A percentile compares a stretch with the other conserved stretches of the same genome.
Conservation (phyloP, 352 stramenopile genomes). For the Globisporangium rhizosaccharum region DNA sequence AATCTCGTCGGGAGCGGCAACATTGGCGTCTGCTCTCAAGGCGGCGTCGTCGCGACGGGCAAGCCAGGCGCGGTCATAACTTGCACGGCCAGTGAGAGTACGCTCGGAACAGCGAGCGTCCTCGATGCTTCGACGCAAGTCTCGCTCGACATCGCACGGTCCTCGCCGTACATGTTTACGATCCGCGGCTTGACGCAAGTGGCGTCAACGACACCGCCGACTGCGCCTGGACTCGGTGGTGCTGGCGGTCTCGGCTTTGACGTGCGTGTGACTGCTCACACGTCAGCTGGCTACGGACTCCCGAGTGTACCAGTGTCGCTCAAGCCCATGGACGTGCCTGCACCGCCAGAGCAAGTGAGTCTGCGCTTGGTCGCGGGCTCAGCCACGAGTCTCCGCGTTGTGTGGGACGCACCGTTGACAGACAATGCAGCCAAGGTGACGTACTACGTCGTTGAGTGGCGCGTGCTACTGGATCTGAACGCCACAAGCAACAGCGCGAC, state of each 20-base stretch:
- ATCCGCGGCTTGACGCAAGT: constrained; percentile 44
- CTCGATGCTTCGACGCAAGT: constrained; percentile 29
- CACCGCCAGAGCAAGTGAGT: constrained; percentile 60
- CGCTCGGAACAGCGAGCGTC: constrained; percentile 21
- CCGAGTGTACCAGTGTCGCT: constrained; percentile 46
- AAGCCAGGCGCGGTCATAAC: constrained; percentile 35
- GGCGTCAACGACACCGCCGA: constrained; percentile 24
- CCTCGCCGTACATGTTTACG: constrained; percentile 48
- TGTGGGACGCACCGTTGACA: constrained; percentile 80
- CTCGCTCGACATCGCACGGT: constrained; percentile 38
- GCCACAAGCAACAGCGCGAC: constrained; percentile 4
- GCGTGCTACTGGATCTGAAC: constrained; percentile 31
- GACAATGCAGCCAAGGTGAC: constrained; percentile 82
- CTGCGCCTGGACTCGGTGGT: constrained; percentile 25
- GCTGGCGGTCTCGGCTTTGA: constrained; percentile 42
- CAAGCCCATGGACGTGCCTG: constrained; percentile 88
- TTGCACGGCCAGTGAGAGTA: constrained; percentile 47
- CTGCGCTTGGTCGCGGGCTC: constrained; percentile 72
- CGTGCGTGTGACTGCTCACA: constrained; percentile 62
- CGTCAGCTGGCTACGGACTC: constrained; percentile 53
- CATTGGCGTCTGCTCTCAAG: constrained; percentile 53
- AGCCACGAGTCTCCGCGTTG: constrained; percentile 68
- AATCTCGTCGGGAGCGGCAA: constrained; percentile 30
- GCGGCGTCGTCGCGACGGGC: constrained; percentile 12
- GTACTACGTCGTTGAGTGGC: constrained; percentile 88